Evolutionary conservation across 2,329 filamentous ascomycete species (phyloP), one percentile per base, ranked within the genome.

Genomic region (Chrysoporthe austroafricana): DNA sequence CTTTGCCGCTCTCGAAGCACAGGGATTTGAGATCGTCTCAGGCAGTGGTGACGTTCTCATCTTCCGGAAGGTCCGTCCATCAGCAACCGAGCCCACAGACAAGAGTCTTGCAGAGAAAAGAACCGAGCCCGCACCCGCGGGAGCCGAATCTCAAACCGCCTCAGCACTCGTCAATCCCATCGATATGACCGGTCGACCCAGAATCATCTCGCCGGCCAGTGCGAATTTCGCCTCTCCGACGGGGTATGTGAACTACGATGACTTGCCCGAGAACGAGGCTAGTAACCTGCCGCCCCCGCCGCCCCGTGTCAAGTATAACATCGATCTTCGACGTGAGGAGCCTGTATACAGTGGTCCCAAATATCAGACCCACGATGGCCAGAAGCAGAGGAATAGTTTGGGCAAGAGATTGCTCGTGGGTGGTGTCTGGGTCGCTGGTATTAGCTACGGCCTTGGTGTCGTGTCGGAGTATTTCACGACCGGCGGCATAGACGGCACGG

Each of bases 11-110:
- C 81, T 91, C 1, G 83, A 88, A 69, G 79, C 81, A 0, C 81
- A 90, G 66, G 90, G 90, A 0, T 92, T 88, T 70, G 89, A 91
- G 72, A 88, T 91, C 50, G 84, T 89, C 1, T 87, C 89, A 2
- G 89, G 88, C 1, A 82, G 82, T 60, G 85, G 84, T 6, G 84
- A 92, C 70, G 81, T 91, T 4, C 81, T 92, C 36, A 84, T 93
- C 4, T 90, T 92, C 73, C 88, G 87, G 70, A 89, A 90, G 76
- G 83, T 86, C 4, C 80, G 82, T 7, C 18, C 64, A 67, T 16
- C 21, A 42, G 18, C 8, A 21, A 56, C 34, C 34, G 63, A 21
- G 39, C 46, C 16, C 11, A 13, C 66, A 69, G 34, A 43, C 36
- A 66, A 71, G 11, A 70, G 70, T 9, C 71, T 73, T 1, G 66